Percentiles rank a stretch among this genome's conserved stretches.
phyloP scores from a whole-genome alignment of 768 basidiomycete genomes.

The Leccinum arenicola region DNA sequence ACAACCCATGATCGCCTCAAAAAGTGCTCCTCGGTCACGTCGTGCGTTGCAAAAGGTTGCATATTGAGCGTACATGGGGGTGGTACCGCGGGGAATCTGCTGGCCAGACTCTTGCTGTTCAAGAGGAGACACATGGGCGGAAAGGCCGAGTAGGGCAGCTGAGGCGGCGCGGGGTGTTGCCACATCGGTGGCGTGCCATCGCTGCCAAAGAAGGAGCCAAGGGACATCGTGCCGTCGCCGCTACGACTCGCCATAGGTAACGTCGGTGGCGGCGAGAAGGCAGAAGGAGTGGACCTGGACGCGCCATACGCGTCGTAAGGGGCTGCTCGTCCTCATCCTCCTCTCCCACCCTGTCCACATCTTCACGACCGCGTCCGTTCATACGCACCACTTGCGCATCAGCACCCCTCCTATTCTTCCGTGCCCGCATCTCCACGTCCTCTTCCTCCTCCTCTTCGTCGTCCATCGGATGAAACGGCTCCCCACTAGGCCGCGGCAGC shows the following conservation, averaged over 20 bases:
- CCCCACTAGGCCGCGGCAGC: too few species aligned
- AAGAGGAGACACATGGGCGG: conserved; percentile 28
- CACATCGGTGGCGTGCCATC: conserved; percentile 26
- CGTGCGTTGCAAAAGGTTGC: too few species aligned
- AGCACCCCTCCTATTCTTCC: too few species aligned
- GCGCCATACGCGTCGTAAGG: neutral
- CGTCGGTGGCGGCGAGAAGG: neutral
- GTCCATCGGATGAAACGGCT: too few species aligned
- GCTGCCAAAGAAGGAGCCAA: conserved; percentile 27
- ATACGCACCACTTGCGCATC: too few species aligned
- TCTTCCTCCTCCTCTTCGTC: conserved; percentile 13
- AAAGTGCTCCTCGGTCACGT: too few species aligned
- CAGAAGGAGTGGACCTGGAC: neutral
- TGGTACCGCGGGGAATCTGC: conserved; percentile 43
- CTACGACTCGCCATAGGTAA: too few species aligned
- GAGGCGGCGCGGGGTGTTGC: conserved; percentile 17
- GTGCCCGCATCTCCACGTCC: too few species aligned
- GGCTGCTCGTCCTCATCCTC: conserved; percentile 14
- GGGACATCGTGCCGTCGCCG: conserved; percentile 9
- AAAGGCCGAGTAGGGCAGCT: conserved; percentile 20
- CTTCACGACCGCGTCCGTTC: too few species aligned
- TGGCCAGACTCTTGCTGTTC: conserved; percentile 28
- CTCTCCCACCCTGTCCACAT: conserved; percentile 23
- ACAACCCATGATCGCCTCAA: too few species aligned
- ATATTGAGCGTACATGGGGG: conserved; percentile 34